Base-by-base conservation (phyloP, 2,329 filamentous ascomycete genomes). In the Fusarium sp. region DNA sequence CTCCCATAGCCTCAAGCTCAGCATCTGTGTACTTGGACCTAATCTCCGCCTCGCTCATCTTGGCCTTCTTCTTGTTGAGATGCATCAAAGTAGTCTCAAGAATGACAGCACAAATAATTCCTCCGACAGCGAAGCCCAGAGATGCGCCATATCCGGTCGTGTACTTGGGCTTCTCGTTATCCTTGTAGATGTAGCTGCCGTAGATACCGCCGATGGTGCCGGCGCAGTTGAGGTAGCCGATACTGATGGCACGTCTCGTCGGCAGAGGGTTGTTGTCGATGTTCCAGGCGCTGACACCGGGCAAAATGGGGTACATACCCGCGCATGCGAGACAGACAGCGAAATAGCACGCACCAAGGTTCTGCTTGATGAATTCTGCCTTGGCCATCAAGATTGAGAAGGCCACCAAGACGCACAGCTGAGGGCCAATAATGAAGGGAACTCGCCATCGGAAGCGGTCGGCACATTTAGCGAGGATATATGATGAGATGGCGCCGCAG, bases 271-370 rank as follows among this genome's bases (percentile, higher is more conserved):
- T 73, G 36, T 82, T 82, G 61, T 77, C 77, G 6, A 79, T 69
- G 10, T 77, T 80, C 80, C 80, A 82, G 2, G 80, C 76, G 18
- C 77, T 80, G 10, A 70, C 76, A 4, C 75, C 78, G 2, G 80
- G 80, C 8, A 70, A 41, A 11, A 76, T 73, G 1, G 80, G 80
- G 16, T 82, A 82, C 60, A 82, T 75, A 28, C 82, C 80, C 10
- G 81, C 76, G 31, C 62, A 69, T 1, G 71, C 72, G 5, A 74
- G 61, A 7, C 62, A 66, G 2, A 74, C 66, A 0, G 72, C 70
- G 2, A 74, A 74, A 10, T 73, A 75, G 9, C 70, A 72, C 0
- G 60, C 60, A 3, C 59, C 61, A 0, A 75, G 59, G 3, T 75
- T 72, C 1, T 71, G 43, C 4, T 51, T 43, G 8, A 75, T 71